Percentiles rank a stretch among this genome's conserved stretches.
These are phyloP conservation scores for Zymoseptoria brevis DNA, from an alignment of 2,329 filamentous ascomycete genomes.

Conservation along the genomic window DNA sequence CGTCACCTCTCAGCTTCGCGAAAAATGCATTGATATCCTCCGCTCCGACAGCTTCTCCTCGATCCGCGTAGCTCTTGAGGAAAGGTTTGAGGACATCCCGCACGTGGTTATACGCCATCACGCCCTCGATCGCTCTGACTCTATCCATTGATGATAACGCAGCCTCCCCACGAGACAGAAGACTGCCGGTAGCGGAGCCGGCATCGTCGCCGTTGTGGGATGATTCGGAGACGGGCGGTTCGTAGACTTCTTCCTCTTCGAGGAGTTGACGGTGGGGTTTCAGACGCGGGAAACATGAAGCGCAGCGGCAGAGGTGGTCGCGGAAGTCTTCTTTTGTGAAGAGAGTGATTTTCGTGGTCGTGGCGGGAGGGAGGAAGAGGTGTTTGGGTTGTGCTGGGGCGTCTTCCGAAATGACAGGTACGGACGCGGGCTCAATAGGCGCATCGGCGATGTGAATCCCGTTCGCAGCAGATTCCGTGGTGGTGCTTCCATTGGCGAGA, in stretches of 20 bases:
- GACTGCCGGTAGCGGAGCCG: constrained; percentile 61
- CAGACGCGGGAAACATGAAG: constrained; percentile 68
- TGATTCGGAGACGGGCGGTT: constrained; percentile 68
- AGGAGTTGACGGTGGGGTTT: constrained; percentile 69
- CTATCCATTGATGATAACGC: constrained; percentile 63
- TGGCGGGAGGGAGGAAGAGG: constrained; percentile 47
- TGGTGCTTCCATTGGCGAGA: not conserved
- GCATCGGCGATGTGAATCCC: too few species aligned
- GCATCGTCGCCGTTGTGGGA: constrained; percentile 49
- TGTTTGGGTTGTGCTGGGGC: constrained; percentile 17
- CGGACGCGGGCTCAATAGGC: not conserved
- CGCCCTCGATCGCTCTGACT: constrained; percentile 83
- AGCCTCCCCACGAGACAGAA: constrained; percentile 87
- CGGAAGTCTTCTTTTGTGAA: constrained; percentile 78
- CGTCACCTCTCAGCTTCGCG: constrained; percentile 85
- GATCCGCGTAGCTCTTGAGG: constrained; percentile 87
- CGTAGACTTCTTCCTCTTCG: constrained; percentile 90
- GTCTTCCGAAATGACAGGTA: not conserved
- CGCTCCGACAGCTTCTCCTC: constrained; percentile 75
- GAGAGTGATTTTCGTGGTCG: constrained; percentile 61
- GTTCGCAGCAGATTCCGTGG: not conserved
- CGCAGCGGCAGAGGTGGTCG: constrained; percentile 71
- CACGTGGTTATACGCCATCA: constrained; percentile 96
- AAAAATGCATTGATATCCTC: constrained; percentile 97
- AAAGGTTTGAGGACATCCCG: constrained; percentile 95